Base-by-base conservation (phyloP, 108 stramenopile species). In the Cyclotella cryptica region DNA sequence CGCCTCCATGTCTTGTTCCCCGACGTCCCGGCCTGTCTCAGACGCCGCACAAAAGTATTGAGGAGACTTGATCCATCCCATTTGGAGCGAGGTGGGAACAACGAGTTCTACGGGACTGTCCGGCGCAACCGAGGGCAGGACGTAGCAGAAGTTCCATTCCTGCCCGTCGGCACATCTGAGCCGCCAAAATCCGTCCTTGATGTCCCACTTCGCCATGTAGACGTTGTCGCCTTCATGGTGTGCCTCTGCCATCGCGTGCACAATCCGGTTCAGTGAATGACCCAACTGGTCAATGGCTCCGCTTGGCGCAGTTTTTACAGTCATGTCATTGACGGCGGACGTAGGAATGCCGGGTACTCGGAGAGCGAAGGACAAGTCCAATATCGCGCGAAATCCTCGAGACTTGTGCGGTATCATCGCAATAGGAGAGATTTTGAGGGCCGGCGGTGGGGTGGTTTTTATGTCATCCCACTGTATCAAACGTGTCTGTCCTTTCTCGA, bases 1-100 rank as follows among this genome's bases (percentile, higher is more conserved):
- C 26, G 65, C 21, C 21, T 66, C 59, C 22, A 24, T 44, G 45
- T 24, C 66, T 17, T 41, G 15, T 8, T 70, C 79, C 17, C 74
- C 52, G 0, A 75, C 64, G 55, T 84, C 84, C n/a, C 68, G 75
- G 3, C 65, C 58, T 21, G 81, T 83, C 60, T 83, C 45, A 4
- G 45, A 14, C 30, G 45, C 65, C 4, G 65, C 45, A 47, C 65
- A 66, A 24, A 66, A 66, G 46, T 14, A 66, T 18, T 5, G n/a
- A 22, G 65, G 65, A 18, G 44, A 66, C 45, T 66, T 22, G 44
- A 66, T 47, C 65, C 45, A 66, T 13, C 65, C 65, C 65, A 66
- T 66, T 28, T 66, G 65, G 9, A 66, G 26, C 1, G 65, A 63
- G 15, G 30, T 63, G 29, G 62, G 62, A 3, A 63, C 35, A 1